These are phyloP conservation scores for Phialocephala sp. DNA, from an alignment of 2,329 filamentous ascomycete genomes.

Conservation along the genomic window DNA sequence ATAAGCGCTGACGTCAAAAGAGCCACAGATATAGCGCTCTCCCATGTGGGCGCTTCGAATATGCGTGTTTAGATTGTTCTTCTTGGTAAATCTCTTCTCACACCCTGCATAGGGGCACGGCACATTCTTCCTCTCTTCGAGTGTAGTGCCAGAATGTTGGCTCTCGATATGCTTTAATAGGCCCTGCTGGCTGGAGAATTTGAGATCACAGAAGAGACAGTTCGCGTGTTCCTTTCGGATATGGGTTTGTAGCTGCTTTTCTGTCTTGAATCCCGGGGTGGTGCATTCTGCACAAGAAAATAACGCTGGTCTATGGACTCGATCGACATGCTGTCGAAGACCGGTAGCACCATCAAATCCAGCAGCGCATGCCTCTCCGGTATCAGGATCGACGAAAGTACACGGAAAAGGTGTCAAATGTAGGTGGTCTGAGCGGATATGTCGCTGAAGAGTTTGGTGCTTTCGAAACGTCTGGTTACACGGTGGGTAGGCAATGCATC, in stretches of 20 bases:
- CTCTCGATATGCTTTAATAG: slow-evolving; percentile 80
- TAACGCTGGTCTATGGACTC: slow-evolving; percentile 70
- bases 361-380: slow-evolving; percentile 63
- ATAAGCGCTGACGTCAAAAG: slow-evolving; percentile 64
- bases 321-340: slow-evolving; percentile 72
- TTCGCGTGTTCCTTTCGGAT: slow-evolving; percentile 73
- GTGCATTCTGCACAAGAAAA: slow-evolving; percentile 81
- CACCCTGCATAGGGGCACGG: slow-evolving; percentile 73
- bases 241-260: slow-evolving; percentile 74
- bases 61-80: slow-evolving; percentile 83
- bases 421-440: slow-evolving; percentile 79
- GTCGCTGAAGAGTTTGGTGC: slow-evolving; percentile 82
- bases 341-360: slow-evolving; percentile 77
- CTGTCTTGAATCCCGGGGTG: slow-evolving; percentile 67
- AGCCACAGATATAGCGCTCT: slow-evolving; percentile 78
- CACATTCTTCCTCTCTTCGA: slow-evolving; percentile 69
- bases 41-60: slow-evolving; percentile 79
- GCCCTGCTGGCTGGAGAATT: slow-evolving; percentile 69
- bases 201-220: slow-evolving; percentile 76
- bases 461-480: slow-evolving; percentile 86
- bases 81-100: slow-evolving; percentile 78
- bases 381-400: slow-evolving; percentile 57
- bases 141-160: slow-evolving; percentile 67
- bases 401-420: slow-evolving; percentile 75
- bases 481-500: slow-evolving; percentile 71